phyloP scores from a whole-genome alignment of 257 asterid species.

The Nicotiana tabacum region DNA sequence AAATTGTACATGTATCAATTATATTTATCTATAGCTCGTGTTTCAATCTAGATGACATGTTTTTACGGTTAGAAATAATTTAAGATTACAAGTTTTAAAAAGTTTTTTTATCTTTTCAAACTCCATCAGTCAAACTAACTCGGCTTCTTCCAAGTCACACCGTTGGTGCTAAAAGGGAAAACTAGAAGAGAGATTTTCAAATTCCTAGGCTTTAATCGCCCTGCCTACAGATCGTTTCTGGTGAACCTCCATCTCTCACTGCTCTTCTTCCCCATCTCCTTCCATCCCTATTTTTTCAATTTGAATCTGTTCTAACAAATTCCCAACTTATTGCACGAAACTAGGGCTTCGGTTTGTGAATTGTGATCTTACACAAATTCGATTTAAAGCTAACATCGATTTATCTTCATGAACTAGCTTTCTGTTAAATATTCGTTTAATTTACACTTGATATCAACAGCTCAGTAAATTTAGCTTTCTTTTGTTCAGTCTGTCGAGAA shows the following conservation, averaged over 20 bases:
- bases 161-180: neutral
- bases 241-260: neutral
- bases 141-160: too few species aligned
- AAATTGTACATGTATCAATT: too few species aligned
- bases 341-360: slow-evolving; percentile 21
- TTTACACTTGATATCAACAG: neutral
- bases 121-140: too few species aligned
- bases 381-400: neutral
- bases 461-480: neutral
- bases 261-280: neutral
- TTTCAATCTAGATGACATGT: too few species aligned
- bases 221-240: neutral
- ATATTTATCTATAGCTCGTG: too few species aligned
- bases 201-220: neutral
- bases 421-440: neutral
- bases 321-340: neutral
- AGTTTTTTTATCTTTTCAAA: too few species aligned
- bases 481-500: neutral
- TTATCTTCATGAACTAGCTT: neutral
- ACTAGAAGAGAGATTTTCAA: neutral
- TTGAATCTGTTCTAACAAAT: neutral
- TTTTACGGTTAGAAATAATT: too few species aligned
- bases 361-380: slow-evolving; percentile 2
- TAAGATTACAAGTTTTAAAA: too few species aligned
- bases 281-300: neutral